Base-by-base conservation (phyloP, 495 filamentous ascomycete genomes). In the Niebla homalea region DNA sequence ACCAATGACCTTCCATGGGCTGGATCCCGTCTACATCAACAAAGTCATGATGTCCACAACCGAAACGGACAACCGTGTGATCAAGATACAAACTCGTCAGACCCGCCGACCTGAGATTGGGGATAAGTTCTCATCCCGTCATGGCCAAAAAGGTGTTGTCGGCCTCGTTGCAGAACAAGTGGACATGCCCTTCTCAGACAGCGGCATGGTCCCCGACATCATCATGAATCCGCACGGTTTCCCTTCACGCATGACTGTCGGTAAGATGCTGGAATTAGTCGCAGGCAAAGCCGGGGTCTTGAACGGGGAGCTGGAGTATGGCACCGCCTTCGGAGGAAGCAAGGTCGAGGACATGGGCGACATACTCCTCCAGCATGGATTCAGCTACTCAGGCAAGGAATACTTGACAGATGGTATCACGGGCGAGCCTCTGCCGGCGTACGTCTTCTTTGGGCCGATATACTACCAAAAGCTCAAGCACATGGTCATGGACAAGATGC, bases 221-320 rank as follows among this genome's bases (percentile, higher is more conserved):
- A 99, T 99, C 79, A 99, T 99, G 93, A 99, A 99, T 70, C 92
- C 92, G 1, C 92, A 99, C 67, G 92, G 93, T 78, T 97, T 99
- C 75, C 92, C 92, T 7, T 96, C 89, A 11, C 92, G 92, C 63
- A 99, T 99, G 92, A 99, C 92, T 43, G 93, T 99, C 56, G 92
- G 93, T 10, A 97, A 99, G 65, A 87, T 99, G 74, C 74, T 99
- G 46, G 92, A 99, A 64, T 82, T 94, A 39, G 74, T 99, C 12
- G 84, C 90, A 1, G 93, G 93, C 43, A 99, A 99, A 66, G 90
- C 93, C 3, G 85, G 89, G 21, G 81, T 97, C 2, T 62, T 97
- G 18, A 71, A 78, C 25, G 93, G 93, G 2, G 79, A 80, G 23
- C 76, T 85, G 42, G 79, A 90, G 46, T 94, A 93, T 62, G 92